A percentile compares a stretch with the other conserved stretches of the same genome.
These are phyloP conservation scores for Kwoniella sp. DNA, from an alignment of 768 basidiomycete genomes.

Conservation along the genomic window DNA sequence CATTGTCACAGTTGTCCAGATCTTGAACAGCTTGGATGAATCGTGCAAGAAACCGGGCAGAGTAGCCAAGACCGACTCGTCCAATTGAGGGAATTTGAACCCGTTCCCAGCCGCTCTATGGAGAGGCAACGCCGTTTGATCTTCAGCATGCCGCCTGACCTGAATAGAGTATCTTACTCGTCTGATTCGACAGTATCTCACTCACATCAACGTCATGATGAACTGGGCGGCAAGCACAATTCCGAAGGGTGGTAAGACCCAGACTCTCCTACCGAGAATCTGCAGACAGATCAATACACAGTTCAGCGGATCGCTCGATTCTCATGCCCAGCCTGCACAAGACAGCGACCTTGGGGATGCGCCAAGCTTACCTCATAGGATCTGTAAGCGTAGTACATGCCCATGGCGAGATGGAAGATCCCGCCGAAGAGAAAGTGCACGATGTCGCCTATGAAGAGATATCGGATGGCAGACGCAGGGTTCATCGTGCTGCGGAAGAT, in stretches of 20 bases:
- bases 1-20: not conserved
- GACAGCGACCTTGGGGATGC: not conserved
- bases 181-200: not conserved
- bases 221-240: not conserved
- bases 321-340: not conserved
- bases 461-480: not conserved
- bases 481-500: not conserved
- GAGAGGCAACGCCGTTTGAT: not conserved
- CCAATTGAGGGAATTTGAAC: not conserved
- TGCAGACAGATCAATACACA: not conserved
- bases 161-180: no score
- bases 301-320: not conserved
- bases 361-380: not conserved
- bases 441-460: slow-evolving; percentile 1
- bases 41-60: not conserved
- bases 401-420: not conserved
- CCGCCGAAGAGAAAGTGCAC: not conserved
- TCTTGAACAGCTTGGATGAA: not conserved
- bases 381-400: not conserved
- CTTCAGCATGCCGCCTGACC: no score
- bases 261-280: not conserved
- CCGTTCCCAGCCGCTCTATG: not conserved
- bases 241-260: not conserved
- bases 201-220: not conserved
- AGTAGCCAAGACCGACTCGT: not conserved